phyloP scores from a whole-genome alignment of 371 early-diverging fungal genomes.

The Syncephalastrum sp. region DNA sequence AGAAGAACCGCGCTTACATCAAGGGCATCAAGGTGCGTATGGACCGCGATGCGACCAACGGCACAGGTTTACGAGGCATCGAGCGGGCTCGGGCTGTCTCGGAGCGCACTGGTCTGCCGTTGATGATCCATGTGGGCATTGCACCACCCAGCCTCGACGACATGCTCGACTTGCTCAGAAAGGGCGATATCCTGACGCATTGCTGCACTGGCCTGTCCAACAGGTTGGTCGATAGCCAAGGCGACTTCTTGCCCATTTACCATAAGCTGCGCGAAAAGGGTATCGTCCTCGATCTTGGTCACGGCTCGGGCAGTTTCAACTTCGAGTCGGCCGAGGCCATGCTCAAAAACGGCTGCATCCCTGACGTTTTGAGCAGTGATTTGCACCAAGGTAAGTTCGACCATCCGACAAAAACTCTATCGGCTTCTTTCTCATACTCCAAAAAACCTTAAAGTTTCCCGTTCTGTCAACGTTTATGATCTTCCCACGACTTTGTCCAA shows the following conservation, averaged over 20 bases:
- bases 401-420: background rate
- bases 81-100: constrained; percentile 18
- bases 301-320: constrained; percentile 25
- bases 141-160: constrained; percentile 19
- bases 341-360: constrained; percentile 7
- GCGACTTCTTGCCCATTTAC: constrained; percentile 9
- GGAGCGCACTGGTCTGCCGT: constrained; percentile 17
- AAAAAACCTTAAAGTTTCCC: constrained; percentile 8
- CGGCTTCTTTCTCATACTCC: too few relatives aligned
- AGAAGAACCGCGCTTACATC: constrained; percentile 15
- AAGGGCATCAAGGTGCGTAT: constrained; percentile 26
- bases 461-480: constrained; percentile 14
- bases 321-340: constrained; percentile 17
- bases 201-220: constrained; percentile 18
- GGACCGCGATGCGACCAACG: constrained; percentile 17
- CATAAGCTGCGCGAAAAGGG: constrained; percentile 16
- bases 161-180: constrained; percentile 15
- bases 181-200: constrained; percentile 26
- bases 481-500: constrained; percentile 23
- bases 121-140: constrained; percentile 25
- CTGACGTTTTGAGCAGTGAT: constrained; percentile 23
- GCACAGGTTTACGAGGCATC: constrained; percentile 15
- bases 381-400: constrained; percentile 17
- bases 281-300: constrained; percentile 22
- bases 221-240: constrained; percentile 14